These are phyloP conservation scores for Cercophora sp. DNA, from an alignment of 495 filamentous ascomycete species.

Conservation along the genomic window DNA sequence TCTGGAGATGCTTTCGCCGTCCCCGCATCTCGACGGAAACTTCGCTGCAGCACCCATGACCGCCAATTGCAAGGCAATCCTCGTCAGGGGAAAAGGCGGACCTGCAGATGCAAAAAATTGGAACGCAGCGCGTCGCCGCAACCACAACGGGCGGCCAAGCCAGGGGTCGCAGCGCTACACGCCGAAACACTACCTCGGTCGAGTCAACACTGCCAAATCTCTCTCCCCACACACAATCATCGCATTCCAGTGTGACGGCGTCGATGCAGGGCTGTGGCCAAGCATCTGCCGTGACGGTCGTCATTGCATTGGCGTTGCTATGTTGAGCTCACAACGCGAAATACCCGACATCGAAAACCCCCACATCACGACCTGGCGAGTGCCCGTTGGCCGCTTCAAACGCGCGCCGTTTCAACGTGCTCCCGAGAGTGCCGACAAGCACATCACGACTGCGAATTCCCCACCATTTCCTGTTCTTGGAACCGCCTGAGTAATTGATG, in stretches of 20 bases:
- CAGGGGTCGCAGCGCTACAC: background rate
- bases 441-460: background rate
- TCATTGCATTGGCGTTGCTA: background rate
- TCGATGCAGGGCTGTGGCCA: slow-evolving; percentile 1
- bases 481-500: too few species aligned
- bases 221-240: background rate
- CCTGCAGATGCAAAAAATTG: background rate
- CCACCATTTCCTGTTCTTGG: too few species aligned
- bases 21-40: too few species aligned
- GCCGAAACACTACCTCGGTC: background rate
- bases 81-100: background rate
- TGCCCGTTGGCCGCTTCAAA: background rate
- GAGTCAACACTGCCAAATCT: background rate
- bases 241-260: slow-evolving; percentile 2
- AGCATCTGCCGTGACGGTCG: background rate
- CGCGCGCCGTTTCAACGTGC: slow-evolving; percentile 1
- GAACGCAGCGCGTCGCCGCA: background rate
- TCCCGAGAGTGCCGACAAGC: background rate
- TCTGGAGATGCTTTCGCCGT: too few species aligned
- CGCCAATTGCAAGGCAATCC: background rate
- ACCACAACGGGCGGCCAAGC: background rate
- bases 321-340: background rate
- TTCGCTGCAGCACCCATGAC: background rate
- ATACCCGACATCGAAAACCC: background rate
- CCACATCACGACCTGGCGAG: background rate